These are phyloP conservation scores for Geotrichum candidum DNA, from an alignment of 1,139 yeast genomes.

Conservation along the genomic window DNA sequence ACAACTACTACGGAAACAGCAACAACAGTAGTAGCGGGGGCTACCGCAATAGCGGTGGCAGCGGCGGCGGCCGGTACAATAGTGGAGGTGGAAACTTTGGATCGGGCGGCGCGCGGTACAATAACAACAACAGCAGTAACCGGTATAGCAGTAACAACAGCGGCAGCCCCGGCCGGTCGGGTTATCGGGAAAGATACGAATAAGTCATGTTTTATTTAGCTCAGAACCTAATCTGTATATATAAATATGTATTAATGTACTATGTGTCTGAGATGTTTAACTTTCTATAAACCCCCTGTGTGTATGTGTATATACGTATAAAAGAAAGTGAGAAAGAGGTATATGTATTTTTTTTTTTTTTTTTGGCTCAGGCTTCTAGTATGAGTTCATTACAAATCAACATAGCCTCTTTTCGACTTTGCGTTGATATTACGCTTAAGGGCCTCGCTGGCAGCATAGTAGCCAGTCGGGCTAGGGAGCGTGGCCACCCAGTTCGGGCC, in stretches of 20 bases:
- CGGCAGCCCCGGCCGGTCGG: background rate
- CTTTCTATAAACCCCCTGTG: background rate
- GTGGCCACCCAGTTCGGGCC: slow-evolving; percentile 53
- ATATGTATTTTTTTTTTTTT: background rate
- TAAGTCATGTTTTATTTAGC: background rate
- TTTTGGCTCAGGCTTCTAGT: background rate
- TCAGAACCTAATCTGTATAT: background rate
- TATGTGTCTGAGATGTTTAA: background rate
- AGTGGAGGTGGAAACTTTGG: background rate
- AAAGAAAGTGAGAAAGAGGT: background rate
- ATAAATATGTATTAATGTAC: background rate
- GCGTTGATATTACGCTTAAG: slow-evolving; percentile 17
- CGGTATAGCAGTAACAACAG: slow-evolving; percentile 1
- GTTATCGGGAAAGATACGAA: slow-evolving; percentile 3
- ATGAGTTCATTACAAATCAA: slow-evolving; percentile 7
- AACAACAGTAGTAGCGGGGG: background rate
- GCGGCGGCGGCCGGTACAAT: background rate
- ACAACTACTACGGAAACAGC: background rate
- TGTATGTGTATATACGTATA: background rate
- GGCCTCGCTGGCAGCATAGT: slow-evolving; percentile 27
- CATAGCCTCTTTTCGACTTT: slow-evolving; percentile 14
- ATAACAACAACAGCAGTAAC: background rate
- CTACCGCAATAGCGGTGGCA: background rate
- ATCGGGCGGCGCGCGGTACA: background rate
- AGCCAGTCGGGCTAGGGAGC: slow-evolving; percentile 26